phyloP scores from a whole-genome alignment of 306 rosid genomes.

The Rubus parviflorus region DNA sequence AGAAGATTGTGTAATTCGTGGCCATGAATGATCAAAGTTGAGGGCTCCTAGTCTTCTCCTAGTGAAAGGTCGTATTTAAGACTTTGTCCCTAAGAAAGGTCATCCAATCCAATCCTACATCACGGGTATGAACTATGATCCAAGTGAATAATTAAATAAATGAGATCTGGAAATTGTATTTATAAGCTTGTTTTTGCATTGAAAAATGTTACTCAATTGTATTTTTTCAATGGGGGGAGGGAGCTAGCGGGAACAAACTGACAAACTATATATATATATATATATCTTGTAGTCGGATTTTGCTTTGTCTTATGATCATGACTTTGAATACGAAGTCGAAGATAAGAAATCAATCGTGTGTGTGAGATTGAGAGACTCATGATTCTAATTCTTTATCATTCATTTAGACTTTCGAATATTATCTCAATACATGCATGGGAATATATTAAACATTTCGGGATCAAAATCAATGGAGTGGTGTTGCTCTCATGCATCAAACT shows the following conservation, averaged over 20 bases:
- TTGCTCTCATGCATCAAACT: neutral
- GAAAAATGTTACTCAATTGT: too few species aligned
- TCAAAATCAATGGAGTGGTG: neutral
- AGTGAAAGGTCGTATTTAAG: constrained; percentile 16
- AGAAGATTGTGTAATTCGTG: neutral
- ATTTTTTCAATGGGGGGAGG: too few species aligned
- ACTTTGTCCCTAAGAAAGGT: constrained; percentile 8
- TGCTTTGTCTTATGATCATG: constrained; percentile 5
- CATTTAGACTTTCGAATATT: neutral
- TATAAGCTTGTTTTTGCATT: too few species aligned
- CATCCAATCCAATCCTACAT: neutral
- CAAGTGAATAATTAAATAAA: too few species aligned
- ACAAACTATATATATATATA: constrained; percentile 1
- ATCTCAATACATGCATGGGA: neutral
- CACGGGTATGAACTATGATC: too few species aligned
- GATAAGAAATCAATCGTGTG: neutral
- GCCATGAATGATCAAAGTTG: neutral
- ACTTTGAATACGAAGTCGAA: neutral
- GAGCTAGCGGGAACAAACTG: constrained; percentile 4
- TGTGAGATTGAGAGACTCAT: neutral
- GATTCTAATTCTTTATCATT: neutral
- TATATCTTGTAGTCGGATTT: neutral
- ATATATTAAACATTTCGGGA: neutral
- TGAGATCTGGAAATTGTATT: too few species aligned
- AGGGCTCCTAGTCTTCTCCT: neutral